Percentiles rank a stretch among this genome's conserved stretches.
Conservation (phyloP, 2,329 filamentous ascomycete genomes). For the Sclerotiophoma versabilis region DNA sequence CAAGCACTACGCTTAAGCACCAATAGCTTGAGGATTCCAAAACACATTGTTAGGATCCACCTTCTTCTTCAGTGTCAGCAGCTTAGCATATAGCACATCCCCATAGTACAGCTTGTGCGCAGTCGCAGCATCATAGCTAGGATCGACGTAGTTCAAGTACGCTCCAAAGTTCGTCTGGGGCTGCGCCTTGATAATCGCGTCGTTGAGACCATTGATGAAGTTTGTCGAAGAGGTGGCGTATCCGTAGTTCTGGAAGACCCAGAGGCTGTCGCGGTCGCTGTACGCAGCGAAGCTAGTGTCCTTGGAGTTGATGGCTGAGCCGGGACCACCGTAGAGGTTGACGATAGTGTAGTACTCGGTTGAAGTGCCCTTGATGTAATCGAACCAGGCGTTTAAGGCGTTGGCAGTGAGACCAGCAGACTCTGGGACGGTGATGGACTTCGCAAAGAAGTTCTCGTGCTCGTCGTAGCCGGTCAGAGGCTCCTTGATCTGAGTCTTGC, state of each 20-base stretch:
- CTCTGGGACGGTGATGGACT: slow-evolving; percentile 51
- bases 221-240: slow-evolving; percentile 31
- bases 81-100: slow-evolving; percentile 41
- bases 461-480: slow-evolving; percentile 46
- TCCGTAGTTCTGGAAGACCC: slow-evolving; percentile 50
- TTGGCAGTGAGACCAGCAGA: slow-evolving; percentile 35
- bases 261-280: slow-evolving; percentile 46
- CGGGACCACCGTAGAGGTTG: slow-evolving; percentile 50
- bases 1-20: slow-evolving; percentile 21
- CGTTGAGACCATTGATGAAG: slow-evolving; percentile 55
- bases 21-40: slow-evolving; percentile 50
- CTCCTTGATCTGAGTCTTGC: slow-evolving; percentile 33
- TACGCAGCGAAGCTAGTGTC: slow-evolving; percentile 46
- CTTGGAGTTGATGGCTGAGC: slow-evolving; percentile 46
- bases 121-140: slow-evolving; percentile 54
- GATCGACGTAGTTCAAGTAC: slow-evolving; percentile 64
- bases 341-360: slow-evolving; percentile 48
- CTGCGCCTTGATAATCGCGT: slow-evolving; percentile 48
- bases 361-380: slow-evolving; percentile 37
- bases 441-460: slow-evolving; percentile 52
- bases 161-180: slow-evolving; percentile 54
- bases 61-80: slow-evolving; percentile 50
- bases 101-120: slow-evolving; percentile 61
- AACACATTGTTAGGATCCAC: slow-evolving; percentile 51
- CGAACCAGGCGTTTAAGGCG: slow-evolving; percentile 39